Conservation (phyloP, 108 stramenopile genomes). For the Pseudonitzschia delicatissima region DNA sequence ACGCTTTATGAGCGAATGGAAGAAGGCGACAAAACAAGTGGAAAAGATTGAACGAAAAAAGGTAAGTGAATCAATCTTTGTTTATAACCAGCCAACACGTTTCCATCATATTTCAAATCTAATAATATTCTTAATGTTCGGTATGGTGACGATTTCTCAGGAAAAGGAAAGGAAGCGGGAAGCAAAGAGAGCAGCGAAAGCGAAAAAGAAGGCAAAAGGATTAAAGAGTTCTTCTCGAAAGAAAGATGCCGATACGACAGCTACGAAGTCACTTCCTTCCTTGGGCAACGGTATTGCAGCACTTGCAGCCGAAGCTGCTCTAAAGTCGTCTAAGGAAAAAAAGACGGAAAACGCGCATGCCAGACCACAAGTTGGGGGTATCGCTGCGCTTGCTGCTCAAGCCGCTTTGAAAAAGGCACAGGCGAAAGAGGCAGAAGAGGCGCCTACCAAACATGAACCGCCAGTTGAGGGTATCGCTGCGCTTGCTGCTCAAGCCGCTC, state of each 20-base stretch:
- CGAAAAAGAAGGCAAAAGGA: constrained; percentile 12
- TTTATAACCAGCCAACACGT: too few species aligned
- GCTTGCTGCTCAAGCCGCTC: too few species aligned
- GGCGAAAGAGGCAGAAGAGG: too few species aligned
- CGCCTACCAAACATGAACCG: too few species aligned
- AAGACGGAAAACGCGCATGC: neutral
- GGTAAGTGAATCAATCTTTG: constrained; percentile 27
- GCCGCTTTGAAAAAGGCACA: too few species aligned
- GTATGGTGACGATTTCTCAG: constrained; percentile 12
- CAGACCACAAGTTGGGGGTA: too few species aligned
- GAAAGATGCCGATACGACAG: neutral
- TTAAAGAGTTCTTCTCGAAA: neutral
- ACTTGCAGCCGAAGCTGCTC: constrained; percentile 11
- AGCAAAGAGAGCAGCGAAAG: constrained; percentile 25
- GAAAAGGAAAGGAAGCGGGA: constrained; percentile 27
- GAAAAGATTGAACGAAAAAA: constrained; percentile 50
- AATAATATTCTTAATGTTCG: neutral
- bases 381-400: too few species aligned
- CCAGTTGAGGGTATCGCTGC: neutral
- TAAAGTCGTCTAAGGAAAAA: neutral
- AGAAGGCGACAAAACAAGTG: constrained; percentile 63
- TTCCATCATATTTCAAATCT: too few species aligned
- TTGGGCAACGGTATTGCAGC: neutral
- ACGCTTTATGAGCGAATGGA: constrained; percentile 66
- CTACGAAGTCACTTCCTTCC: neutral